phyloP scores from a whole-genome alignment of 768 basidiomycete species.

The Candolleomyces aberdarensis region DNA sequence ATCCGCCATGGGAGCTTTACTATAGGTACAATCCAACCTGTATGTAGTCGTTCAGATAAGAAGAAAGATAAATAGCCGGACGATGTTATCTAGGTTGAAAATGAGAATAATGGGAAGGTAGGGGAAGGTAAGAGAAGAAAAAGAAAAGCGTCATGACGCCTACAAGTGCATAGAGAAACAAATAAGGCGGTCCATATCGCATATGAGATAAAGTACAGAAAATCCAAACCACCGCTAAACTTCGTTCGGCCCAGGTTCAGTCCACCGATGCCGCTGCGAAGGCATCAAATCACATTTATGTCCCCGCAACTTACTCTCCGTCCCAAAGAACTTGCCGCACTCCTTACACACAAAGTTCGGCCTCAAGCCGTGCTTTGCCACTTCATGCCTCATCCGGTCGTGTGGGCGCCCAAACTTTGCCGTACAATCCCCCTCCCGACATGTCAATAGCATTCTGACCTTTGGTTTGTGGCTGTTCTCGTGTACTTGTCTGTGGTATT shows the following conservation, averaged over 20 bases:
- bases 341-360: slow-evolving; percentile 2
- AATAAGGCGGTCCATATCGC: not conserved
- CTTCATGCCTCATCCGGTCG: slow-evolving; percentile 1
- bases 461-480: slow-evolving; percentile 2
- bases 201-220: not conserved
- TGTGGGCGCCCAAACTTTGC: slow-evolving; percentile 1
- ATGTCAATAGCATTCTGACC: not conserved
- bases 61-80: too few relatives aligned
- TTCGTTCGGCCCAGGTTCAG: not conserved
- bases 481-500: slow-evolving; percentile 1
- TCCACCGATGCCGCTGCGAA: slow-evolving; percentile 1
- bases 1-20: too few relatives aligned
- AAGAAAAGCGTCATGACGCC: too few relatives aligned
- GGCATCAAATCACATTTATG: slow-evolving; percentile 2
- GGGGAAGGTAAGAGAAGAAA: too few relatives aligned
- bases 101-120: too few relatives aligned
- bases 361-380: slow-evolving; percentile 2
- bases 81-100: too few relatives aligned
- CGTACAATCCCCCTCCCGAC: not conserved
- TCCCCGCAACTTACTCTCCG: not conserved
- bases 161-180: not conserved
- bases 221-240: not conserved
- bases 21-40: too few relatives aligned
- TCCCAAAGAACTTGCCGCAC: slow-evolving; percentile 2
- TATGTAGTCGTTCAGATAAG: too few relatives aligned